Conservation (phyloP, 495 filamentous ascomycete species). For the Lasiosphaeriaceae sp. region DNA sequence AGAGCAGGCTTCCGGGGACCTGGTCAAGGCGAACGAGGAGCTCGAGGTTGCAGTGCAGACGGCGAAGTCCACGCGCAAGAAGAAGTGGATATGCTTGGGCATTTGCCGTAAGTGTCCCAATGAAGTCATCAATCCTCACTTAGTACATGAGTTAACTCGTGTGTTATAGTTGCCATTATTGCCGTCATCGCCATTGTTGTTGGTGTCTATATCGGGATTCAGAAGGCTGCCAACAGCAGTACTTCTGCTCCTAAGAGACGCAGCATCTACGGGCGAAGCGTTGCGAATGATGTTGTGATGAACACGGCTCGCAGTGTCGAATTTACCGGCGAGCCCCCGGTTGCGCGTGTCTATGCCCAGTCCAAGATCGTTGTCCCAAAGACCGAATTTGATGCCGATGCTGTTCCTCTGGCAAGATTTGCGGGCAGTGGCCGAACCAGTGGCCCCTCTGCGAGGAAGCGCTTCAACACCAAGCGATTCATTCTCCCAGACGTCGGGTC, state of each 20-base stretch:
- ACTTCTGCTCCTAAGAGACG: conserved; percentile 20
- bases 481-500: background rate
- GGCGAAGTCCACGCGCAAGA: conserved; percentile 74
- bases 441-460: background rate
- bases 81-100: conserved; percentile 97
- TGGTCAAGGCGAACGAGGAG: conserved; percentile 76
- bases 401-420: conserved; percentile 4
- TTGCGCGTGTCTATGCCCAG: conserved; percentile 18
- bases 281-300: conserved; percentile 27
- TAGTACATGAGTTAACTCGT: conserved; percentile 16
- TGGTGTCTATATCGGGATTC: conserved; percentile 42
- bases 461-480: background rate
- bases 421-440: conserved; percentile 2
- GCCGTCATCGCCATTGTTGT: conserved; percentile 49
- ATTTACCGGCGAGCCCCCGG: conserved; percentile 17
- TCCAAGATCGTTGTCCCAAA: conserved; percentile 22
- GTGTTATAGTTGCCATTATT: conserved; percentile 42
- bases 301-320: conserved; percentile 25
- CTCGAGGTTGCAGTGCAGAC: conserved; percentile 72
- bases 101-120: conserved; percentile 63
- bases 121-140: background rate
- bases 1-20: conserved; percentile 71
- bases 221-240: conserved; percentile 17
- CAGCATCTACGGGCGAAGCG: conserved; percentile 20
- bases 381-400: conserved; percentile 3